phyloP scores from a whole-genome alignment of 1,139 yeast genomes.

The Zhuliangozyma blackwelliae region DNA sequence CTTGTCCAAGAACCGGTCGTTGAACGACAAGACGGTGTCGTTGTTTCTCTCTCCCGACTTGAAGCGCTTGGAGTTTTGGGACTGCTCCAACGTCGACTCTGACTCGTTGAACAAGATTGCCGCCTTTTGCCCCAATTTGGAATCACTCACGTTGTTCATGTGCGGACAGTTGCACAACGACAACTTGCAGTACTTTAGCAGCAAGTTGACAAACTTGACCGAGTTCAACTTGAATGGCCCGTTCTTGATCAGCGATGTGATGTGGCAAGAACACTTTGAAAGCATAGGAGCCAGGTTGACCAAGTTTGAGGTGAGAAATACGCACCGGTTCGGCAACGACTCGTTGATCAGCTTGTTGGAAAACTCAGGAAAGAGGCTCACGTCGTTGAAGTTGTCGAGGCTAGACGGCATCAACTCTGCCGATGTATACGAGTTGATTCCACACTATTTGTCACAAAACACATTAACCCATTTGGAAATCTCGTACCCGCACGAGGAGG shows the following conservation, averaged over 20 bases:
- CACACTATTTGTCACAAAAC: constrained; percentile 51
- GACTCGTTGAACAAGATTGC: constrained; percentile 69
- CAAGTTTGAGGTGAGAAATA: constrained; percentile 63
- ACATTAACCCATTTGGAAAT: constrained; percentile 58
- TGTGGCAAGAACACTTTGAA: constrained; percentile 75
- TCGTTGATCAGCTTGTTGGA: constrained; percentile 61
- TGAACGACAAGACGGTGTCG: constrained; percentile 65
- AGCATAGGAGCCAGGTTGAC: constrained; percentile 26
- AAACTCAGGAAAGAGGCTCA: constrained; percentile 54
- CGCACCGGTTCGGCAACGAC: constrained; percentile 75
- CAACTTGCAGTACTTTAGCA: constrained; percentile 57
- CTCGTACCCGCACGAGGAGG: constrained; percentile 62
- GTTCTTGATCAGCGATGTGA: constrained; percentile 66
- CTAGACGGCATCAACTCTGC: constrained; percentile 65
- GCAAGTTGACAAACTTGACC: constrained; percentile 52
- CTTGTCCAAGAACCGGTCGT: constrained; percentile 73
- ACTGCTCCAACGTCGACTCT: constrained; percentile 75
- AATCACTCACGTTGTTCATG: constrained; percentile 69
- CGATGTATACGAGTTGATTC: constrained; percentile 57
- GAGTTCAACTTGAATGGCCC: constrained; percentile 76
- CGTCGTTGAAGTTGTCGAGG: constrained; percentile 49
- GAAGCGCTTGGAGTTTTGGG: constrained; percentile 72
- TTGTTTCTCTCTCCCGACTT: constrained; percentile 65
- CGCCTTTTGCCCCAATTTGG: constrained; percentile 72
- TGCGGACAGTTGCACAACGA: constrained; percentile 90